phyloP scores from a whole-genome alignment of 495 filamentous ascomycete species.

The Melanomma pulvis-pyrius region DNA sequence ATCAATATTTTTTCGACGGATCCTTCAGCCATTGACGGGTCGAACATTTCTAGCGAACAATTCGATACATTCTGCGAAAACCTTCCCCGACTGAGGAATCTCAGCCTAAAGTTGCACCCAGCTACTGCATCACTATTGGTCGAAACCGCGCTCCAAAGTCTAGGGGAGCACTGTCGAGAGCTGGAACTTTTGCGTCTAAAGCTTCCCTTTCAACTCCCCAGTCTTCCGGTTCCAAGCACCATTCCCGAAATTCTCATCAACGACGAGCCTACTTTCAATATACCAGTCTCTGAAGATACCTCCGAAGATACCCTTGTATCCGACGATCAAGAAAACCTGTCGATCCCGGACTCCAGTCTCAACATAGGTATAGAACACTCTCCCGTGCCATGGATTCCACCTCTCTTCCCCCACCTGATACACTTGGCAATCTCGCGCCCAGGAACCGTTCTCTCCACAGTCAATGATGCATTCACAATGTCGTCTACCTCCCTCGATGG shows the following conservation, averaged over 20 bases:
- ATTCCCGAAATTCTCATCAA: slow-evolving; percentile 17
- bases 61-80: slow-evolving; percentile 26
- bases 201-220: slow-evolving; percentile 16
- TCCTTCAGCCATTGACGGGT: slow-evolving; percentile 28
- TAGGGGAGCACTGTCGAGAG: slow-evolving; percentile 21
- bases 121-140: slow-evolving; percentile 4
- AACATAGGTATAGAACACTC: neutral
- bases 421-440: slow-evolving; percentile 27
- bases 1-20: slow-evolving; percentile 24
- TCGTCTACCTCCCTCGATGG: slow-evolving; percentile 6
- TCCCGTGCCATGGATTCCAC: neutral
- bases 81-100: slow-evolving; percentile 9
- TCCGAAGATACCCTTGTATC: too few relatives aligned
- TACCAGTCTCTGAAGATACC: too few relatives aligned
- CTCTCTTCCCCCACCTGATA: slow-evolving; percentile 25
- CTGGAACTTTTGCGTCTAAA: slow-evolving; percentile 32
- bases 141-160: slow-evolving; percentile 20
- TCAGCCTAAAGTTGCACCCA: slow-evolving; percentile 30
- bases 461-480: slow-evolving; percentile 1
- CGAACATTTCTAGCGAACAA: slow-evolving; percentile 15
- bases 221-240: slow-evolving; percentile 15
- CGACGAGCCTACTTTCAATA: neutral
- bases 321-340: too few relatives aligned
- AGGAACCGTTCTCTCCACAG: neutral
- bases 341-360: neutral